Percentiles rank a stretch among this genome's conserved stretches.
These are phyloP conservation scores for Suillus subluteus DNA, from an alignment of 768 basidiomycete species.

Conservation along the genomic window DNA sequence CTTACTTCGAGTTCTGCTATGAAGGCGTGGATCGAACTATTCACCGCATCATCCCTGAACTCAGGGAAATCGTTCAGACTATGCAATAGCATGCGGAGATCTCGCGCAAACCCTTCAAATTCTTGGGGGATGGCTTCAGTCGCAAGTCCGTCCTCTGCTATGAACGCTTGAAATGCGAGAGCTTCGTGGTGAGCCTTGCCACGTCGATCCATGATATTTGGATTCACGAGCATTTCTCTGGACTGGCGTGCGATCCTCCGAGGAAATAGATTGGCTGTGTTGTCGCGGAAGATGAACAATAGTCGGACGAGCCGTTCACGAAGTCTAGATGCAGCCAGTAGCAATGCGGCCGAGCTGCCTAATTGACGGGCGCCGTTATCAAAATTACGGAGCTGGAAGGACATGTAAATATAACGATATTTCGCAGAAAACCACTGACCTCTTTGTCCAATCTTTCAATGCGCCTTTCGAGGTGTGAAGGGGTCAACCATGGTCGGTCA, in stretches of 20 bases:
- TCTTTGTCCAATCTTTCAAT: constrained; percentile 44
- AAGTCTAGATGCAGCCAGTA: constrained; percentile 46
- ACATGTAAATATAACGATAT: neutral
- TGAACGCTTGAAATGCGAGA: constrained; percentile 34
- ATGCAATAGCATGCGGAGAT: constrained; percentile 44
- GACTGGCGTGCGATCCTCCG: constrained; percentile 38
- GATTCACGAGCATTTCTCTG: constrained; percentile 31
- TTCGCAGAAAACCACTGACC: constrained; percentile 21
- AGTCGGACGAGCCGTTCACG: constrained; percentile 45
- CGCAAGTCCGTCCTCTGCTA: constrained; percentile 38
- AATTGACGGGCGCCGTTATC: constrained; percentile 48
- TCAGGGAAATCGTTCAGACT: constrained; percentile 51
- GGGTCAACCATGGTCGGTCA: constrained; percentile 11
- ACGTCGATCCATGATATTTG: constrained; percentile 23
- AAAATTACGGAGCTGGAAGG: constrained; percentile 45
- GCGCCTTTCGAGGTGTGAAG: constrained; percentile 27
- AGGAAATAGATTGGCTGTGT: constrained; percentile 49
- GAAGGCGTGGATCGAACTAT: constrained; percentile 41
- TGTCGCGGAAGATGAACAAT: constrained; percentile 47
- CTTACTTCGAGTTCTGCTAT: constrained; percentile 45
- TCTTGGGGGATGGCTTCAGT: constrained; percentile 45
- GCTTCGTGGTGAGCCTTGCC: constrained; percentile 21
- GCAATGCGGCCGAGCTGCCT: constrained; percentile 47
- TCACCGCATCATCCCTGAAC: constrained; percentile 46
- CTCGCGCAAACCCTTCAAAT: constrained; percentile 41